Percentiles rank a stretch among this genome's conserved stretches.
Evolutionary conservation across 2,329 filamentous ascomycete species (phyloP).

Genomic region (Aspergillus sp.): DNA sequence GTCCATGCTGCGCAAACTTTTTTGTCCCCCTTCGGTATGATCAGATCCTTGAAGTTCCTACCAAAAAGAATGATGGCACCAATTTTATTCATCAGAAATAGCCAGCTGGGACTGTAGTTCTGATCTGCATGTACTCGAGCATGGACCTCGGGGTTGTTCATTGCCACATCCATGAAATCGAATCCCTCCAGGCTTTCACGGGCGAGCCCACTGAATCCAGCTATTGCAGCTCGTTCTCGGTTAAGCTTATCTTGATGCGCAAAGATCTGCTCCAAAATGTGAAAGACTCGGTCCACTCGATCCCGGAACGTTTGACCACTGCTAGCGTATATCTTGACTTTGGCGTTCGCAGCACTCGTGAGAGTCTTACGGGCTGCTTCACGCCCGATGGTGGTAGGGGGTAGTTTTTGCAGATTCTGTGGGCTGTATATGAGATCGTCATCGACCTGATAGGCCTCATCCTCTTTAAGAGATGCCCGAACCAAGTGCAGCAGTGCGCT

Average conservation of each 20-base stretch:
- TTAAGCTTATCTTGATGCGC: not conserved
- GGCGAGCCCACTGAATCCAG: not conserved
- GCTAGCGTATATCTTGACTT: not conserved
- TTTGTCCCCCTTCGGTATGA: not conserved
- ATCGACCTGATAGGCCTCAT: not conserved
- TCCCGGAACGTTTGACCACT: not conserved
- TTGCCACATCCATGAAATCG: not conserved
- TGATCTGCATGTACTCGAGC: not conserved
- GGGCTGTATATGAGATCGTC: not conserved
- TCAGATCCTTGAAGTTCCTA: not conserved
- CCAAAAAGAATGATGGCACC: not conserved
- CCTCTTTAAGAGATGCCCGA: not conserved
- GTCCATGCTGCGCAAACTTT: not conserved
- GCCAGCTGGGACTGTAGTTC: not conserved
- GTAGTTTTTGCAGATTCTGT: not conserved
- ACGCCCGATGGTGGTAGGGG: not conserved
- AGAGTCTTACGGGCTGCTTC: not conserved
- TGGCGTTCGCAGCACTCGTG: not conserved
- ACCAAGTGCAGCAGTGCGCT: not conserved
- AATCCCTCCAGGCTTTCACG: not conserved
- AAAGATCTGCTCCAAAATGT: not conserved
- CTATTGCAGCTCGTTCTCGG: not conserved
- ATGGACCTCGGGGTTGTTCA: not conserved
- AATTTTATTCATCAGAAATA: not conserved
- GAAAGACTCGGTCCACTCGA: not conserved